Base-by-base conservation (phyloP, 768 basidiomycete species). In the Xerocomellus amylosporus region DNA sequence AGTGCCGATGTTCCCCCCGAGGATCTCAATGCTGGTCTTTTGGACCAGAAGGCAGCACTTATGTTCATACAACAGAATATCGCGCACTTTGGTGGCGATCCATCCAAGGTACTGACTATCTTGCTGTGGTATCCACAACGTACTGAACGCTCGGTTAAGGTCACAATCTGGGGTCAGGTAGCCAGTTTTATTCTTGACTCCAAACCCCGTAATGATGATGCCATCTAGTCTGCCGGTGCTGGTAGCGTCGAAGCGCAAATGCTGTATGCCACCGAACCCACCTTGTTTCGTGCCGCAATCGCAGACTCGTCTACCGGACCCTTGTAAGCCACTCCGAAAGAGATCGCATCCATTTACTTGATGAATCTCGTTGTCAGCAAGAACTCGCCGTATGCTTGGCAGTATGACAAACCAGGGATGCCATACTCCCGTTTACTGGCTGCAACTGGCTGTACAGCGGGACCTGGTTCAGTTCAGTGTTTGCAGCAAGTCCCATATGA, bases 21-120 rank as follows among this genome's bases (percentile, higher is more conserved):
- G 56, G 79, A 84, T 56, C 69, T 84, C 26, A 86, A 87, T 56
- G 76, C 76, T 2, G 86, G 86, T 14, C 68, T 87, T 15, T 72
- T 71, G 33, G 87, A 90, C 64, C 85, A 88, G 66, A 71, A 76
- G 1, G 71, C 75, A 31, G 84, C 85, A 0, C 67, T 90, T 0
- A 59, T 71, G 15, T 89, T 86, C 66, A 70, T 88, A 1, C 79
- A 86, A 56, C 72, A 83, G n/a, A 85, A 89, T 59, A 82, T 88
- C 17, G 77, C 72, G 4, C 75, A 76, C 3, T 88, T 88, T 61
- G 85, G 85, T 13, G 86, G 86, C 1, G 80, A 86, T 66, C 79
- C 80, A 14, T 58, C 68, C 13, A 86, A 84, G 70, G 83, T 62
- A 47, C 14, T 75, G 8, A 2, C 14, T 17, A 20, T 24, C 14